Evolutionary conservation across 352 stramenopile species (phyloP), one percentile per base, ranked within the genome.

Genomic region (Pseudoperonospora humuli): DNA sequence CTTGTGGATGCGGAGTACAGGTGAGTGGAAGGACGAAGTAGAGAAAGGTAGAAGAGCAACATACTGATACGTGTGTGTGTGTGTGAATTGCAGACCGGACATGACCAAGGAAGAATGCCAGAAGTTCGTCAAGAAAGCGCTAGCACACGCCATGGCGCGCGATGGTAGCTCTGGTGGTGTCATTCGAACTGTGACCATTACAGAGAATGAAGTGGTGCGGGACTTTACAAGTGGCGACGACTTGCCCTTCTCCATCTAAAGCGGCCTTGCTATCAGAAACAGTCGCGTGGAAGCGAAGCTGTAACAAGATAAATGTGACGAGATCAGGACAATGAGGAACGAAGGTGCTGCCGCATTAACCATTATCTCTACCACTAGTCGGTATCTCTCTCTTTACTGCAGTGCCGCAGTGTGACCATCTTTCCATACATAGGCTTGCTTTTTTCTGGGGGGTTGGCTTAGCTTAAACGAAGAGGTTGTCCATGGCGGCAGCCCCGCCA

Each of bases 111-210:
- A 97, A n/a, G 95, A 99, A 70, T 97, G 88, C 37, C 67, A 95
- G 50, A 55, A 68, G 21, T 96, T 98, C 54, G 93, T 97, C 32
- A 97, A 96, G 60, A 97, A 97, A 64, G 78, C 88, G 43, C 66
- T 99, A 48, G 57, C 84, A 25, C 96, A 99, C 75, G 96, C 96
- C 20, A 99, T 99, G 96, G 90, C 95, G 10, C 80, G 96, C 20
- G 96, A 99, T 77, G 96, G 96, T 41, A 97, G 86, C 51, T 98
- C 91, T n/a, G 96, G 96, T 39, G 96, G 96, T 48, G 93, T 98
- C 33, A 98, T 99, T 64, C 83, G 96, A 47, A 97, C 95, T 11
- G 84, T 98, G 46, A 91, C 82, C 44, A 97, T 98, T 50, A 95
- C 79, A 53, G 74, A 86, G 37, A 76, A 92, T 43, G 92, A 93